Evolutionary conservation across 352 stramenopile genomes (phyloP), one percentile per base, ranked within the genome.

Genomic region (Phytophthora sp.): DNA sequence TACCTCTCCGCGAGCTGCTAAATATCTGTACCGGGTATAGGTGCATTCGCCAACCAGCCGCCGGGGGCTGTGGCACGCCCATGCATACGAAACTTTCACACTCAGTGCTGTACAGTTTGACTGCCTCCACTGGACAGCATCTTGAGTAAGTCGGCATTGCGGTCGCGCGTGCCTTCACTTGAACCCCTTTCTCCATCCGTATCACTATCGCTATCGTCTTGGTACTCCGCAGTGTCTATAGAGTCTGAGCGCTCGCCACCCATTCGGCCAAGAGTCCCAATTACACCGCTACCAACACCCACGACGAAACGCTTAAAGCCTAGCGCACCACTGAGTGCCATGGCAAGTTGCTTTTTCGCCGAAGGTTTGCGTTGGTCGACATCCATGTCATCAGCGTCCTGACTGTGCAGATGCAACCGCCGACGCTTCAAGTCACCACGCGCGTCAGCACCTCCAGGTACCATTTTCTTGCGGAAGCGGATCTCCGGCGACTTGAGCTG

Each of bases 401-500:
- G 55, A 44, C 62, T 82, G 28, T 75, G 59, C 5, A 81, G 76
- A 51, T 75, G 67, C 44, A 89, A 49, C 15, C 78, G 71, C 10
- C 82, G 59, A 5, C 82, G 82, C 56, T 91, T 91, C 56, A 78
- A 81, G 65, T 86, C 69, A 9, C 79, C 77, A 18, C 75, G 77
- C n/a, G 55, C 65, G 59, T 87, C 63, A n/a, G 56, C 72, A 11
- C 54, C 43, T 46, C 62, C 66, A 6, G 66, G 66, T 5, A 68
- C 37, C 50, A 71, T 41, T 30, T 87, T 79, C 51, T 77, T 85
- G 8, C 66, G 59, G 65, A 92, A 92, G 51, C 81, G 82, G 54
- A 92, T 91, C 64, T 92, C 76, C 9, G 82, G 84, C 45, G 84
- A 92, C 51, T 84, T 79, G 39, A 92, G 66, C 45, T 83, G 74